Evolutionary conservation across 2,329 filamentous ascomycete species (phyloP).

Genomic region (Diaporthe ampelina): DNA sequence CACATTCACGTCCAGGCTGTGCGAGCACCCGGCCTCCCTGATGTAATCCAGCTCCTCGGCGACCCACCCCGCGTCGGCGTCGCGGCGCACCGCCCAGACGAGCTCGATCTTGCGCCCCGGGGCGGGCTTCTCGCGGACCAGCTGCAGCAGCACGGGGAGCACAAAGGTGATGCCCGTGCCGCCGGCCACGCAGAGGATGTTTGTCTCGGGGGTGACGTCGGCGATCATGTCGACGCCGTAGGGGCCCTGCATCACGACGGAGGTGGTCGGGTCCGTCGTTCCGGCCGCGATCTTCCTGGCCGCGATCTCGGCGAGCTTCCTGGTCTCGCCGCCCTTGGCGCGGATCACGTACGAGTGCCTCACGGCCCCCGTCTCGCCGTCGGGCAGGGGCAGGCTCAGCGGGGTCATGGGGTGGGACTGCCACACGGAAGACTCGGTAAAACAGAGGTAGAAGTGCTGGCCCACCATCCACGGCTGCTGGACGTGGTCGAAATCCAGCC

Average conservation of each 20-base stretch:
- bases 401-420: constrained; percentile 81
- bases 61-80: constrained; percentile 70
- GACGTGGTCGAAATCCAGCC: constrained; percentile 74
- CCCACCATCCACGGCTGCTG: constrained; percentile 75
- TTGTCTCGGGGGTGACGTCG: constrained; percentile 56
- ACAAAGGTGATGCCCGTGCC: constrained; percentile 72
- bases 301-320: constrained; percentile 63
- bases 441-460: constrained; percentile 80
- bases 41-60: constrained; percentile 67
- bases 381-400: constrained; percentile 63
- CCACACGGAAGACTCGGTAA: constrained; percentile 76
- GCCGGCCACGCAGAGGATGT: constrained; percentile 68
- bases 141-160: constrained; percentile 62
- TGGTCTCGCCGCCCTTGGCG: constrained; percentile 72
- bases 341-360: constrained; percentile 70
- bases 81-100: constrained; percentile 74
- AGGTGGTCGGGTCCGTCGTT: constrained; percentile 54
- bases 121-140: constrained; percentile 48
- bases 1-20: constrained; percentile 66
- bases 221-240: constrained; percentile 69
- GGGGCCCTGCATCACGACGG: constrained; percentile 73
- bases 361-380: constrained; percentile 54
- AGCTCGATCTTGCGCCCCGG: constrained; percentile 67
- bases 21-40: constrained; percentile 51
- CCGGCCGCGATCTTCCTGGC: constrained; percentile 52